Evolutionary conservation across 2,329 filamentous ascomycete species (phyloP), one percentile per base, ranked within the genome.

Genomic region (Talaromyces sp.): DNA sequence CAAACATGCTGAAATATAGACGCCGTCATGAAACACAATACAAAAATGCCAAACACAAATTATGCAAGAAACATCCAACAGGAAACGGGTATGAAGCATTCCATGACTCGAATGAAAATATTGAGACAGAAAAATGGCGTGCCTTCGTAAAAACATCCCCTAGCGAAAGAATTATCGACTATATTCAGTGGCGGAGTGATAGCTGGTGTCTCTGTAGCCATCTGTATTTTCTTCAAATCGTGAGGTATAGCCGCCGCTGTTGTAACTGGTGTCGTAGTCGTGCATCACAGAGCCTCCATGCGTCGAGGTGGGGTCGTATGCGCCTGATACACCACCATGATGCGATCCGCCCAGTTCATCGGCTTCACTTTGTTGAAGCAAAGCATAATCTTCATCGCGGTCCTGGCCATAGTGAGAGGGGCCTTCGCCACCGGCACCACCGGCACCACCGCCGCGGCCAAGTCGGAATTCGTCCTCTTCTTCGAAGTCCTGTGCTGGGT

Each of bases 361-460:
- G 13, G 76, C 71, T 65, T 81, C 79, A 66, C 71, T 79, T 66
- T 81, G 79, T 58, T 84, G 79, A 11, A 85, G 73, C 6, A 84
- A 75, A 11, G 82, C 81, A 66, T 85, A 84, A 67, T 85, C 82
- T 60, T 83, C 79, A 58, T 83, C 79, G 41, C 78, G 78, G 43
- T 78, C 75, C 54, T 77, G 75, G 65, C 77, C 77, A 58, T 70
- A 77, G 62, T 72, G 78, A 63, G 69, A 78, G 72, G 73, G 73
- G 80, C 82, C 66, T 74, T 68, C 73, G 37, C 72, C 74, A 31
- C 54, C 62, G 31, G n/a, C 5, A 45, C 37, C 56, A 33, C 27
- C 27, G 27, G 27, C 27, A 31, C 48, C 27, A 22, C 48, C 43
- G 31, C 66, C 72, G 27, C 77, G 74, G 14, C 76, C 79, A 31